Evolutionary conservation across 2,329 filamentous ascomycete genomes (phyloP).

Genomic region (Fusarium sp.): DNA sequence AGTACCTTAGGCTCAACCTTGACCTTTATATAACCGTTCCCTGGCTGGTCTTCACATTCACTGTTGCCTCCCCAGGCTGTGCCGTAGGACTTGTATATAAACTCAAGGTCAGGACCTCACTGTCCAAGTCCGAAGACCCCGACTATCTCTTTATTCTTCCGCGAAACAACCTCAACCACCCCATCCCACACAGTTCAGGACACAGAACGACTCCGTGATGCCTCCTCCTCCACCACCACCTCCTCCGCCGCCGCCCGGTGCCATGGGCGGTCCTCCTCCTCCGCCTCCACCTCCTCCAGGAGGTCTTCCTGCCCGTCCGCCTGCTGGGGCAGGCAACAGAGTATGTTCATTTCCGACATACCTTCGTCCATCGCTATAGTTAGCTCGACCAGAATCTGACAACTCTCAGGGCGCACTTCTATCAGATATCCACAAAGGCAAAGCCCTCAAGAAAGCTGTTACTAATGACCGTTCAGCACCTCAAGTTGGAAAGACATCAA

Average conservation of each 20-base stretch:
- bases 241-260: constrained; percentile 1
- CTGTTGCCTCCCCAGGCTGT: background rate
- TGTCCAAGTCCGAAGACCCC: constrained; percentile 23
- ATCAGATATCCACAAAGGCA: constrained; percentile 86
- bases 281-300: constrained; percentile 48
- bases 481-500: constrained; percentile 55
- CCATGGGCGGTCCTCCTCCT: background rate
- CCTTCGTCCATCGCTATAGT: background rate
- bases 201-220: constrained; percentile 40
- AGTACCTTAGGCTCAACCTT: constrained; percentile 18
- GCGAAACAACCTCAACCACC: constrained; percentile 26
- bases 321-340: constrained; percentile 62
- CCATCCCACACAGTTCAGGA: constrained; percentile 2
- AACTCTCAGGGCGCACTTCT: constrained; percentile 82
- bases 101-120: constrained; percentile 9
- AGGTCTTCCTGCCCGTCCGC: constrained; percentile 65
- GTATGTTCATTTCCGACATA: constrained; percentile 57
- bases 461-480: constrained; percentile 95
- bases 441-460: constrained; percentile 81
- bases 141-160: constrained; percentile 14
- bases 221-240: constrained; percentile 74
- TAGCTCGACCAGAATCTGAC: background rate
- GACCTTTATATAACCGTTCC: constrained; percentile 9
- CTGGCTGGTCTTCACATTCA: background rate
- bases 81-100: constrained; percentile 1